These are phyloP conservation scores for Karstenula rhodostoma DNA, from an alignment of 2,329 filamentous ascomycete species.

Conservation along the genomic window DNA sequence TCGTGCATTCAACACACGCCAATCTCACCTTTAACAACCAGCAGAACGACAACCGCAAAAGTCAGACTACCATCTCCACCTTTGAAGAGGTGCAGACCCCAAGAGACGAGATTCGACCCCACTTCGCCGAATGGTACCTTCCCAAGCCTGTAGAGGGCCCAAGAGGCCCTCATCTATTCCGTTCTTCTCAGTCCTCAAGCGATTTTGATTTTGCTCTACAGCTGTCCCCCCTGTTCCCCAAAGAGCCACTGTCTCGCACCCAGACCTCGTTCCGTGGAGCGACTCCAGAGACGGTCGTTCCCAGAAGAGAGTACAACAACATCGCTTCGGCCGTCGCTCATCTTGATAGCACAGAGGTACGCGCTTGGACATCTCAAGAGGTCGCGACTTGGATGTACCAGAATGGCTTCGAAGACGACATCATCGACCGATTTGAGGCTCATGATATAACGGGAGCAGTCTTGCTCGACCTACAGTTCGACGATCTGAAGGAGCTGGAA, in stretches of 20 bases:
- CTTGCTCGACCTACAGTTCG: constrained; percentile 88
- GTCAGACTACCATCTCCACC: constrained; percentile 86
- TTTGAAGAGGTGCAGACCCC: constrained; percentile 86
- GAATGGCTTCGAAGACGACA: constrained; percentile 76
- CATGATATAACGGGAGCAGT: constrained; percentile 94
- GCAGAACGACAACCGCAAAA: constrained; percentile 69
- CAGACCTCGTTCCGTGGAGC: constrained; percentile 53
- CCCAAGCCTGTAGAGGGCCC: constrained; percentile 79
- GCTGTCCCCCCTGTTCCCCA: constrained; percentile 77
- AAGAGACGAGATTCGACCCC: constrained; percentile 64
- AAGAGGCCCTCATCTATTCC: constrained; percentile 85
- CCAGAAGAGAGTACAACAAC: constrained; percentile 57
- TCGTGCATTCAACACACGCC: constrained; percentile 12
- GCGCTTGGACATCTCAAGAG: constrained; percentile 75
- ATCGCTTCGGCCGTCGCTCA: constrained; percentile 62
- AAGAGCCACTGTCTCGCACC: constrained; percentile 58
- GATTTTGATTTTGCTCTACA: constrained; percentile 66
- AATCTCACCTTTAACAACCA: constrained; percentile 31
- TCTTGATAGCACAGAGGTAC: constrained; percentile 67
- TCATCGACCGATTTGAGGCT: constrained; percentile 84
- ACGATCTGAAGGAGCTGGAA: constrained; percentile 82
- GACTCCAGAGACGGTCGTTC: constrained; percentile 48
- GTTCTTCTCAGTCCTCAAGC: constrained; percentile 69
- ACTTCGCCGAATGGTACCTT: constrained; percentile 67
- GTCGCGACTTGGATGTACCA: constrained; percentile 88